Evolutionary conservation across 306 rosid genomes (phyloP), one percentile per base, ranked within the genome.

Genomic region (Delonix regia): DNA sequence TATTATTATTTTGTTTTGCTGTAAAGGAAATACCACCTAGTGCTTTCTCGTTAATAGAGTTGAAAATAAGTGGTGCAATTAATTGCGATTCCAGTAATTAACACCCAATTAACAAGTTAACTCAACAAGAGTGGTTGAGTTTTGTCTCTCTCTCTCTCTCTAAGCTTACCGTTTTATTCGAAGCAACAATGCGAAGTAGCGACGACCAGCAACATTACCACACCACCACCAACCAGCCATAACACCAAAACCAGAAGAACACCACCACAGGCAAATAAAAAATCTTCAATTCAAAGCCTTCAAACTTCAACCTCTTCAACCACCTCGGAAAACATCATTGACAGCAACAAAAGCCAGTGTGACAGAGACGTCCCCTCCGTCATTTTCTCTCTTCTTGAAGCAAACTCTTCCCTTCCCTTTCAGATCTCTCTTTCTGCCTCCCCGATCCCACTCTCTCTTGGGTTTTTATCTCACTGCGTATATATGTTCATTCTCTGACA

Each of bases 351-450:
- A 49, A 74, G 75, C 69, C 73, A 75, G 70, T 60, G 78, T 79
- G 96, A 92, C 83, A 85, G 81, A 76, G 97, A 93, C 97, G 69
- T 73, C 49, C 80, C 94, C 86, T 89, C 97, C 89, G 85, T 86
- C 96, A 87, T 89, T 93, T 93, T 86, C 87, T 87, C 85, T 66
- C 66, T 85, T 86, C 92, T 93, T 90, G 71, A 90, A 89, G 98
- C 97, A 80, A 93, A 88, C 92, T 81, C 81, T 34, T 57, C 9
- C 63, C 12, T 53, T 82, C 76, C 71, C 9, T 68, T 70, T 78
- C 81, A 65, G 77, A 69, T 83, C 89, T 83, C 87, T 71, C 77
- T 36, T 55, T 82, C 74, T 33, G 25, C 60, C 33, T 41, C 81
- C 34, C 27, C 77, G 73, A 52, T 78, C 78, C 36, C 39, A 5